Percentiles rank a stretch among this genome's conserved stretches.
These are phyloP conservation scores for Suillus subluteus DNA, from an alignment of 768 basidiomycete species.

Conservation along the genomic window DNA sequence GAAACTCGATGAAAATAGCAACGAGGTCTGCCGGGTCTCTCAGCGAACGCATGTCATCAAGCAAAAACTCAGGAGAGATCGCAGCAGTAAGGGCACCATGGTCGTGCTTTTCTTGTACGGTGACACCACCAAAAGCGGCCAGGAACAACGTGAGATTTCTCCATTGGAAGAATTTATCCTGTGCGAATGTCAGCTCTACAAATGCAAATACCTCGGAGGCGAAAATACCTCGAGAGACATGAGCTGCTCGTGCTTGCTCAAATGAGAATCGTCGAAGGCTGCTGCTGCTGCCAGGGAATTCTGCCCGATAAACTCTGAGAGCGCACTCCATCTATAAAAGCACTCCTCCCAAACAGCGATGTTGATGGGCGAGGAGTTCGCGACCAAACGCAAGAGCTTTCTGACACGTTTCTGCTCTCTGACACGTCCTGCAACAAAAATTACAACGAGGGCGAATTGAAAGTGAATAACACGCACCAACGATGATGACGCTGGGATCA, in stretches of 20 bases:
- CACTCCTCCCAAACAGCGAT: constrained; percentile 84
- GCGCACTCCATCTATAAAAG: constrained; percentile 71
- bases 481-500: constrained; percentile 68
- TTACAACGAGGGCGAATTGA: constrained; percentile 11
- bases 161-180: constrained; percentile 85
- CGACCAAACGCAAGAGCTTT: constrained; percentile 66
- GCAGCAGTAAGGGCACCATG: constrained; percentile 52
- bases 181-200: constrained; percentile 6
- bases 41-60: constrained; percentile 71
- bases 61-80: constrained; percentile 62
- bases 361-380: constrained; percentile 66
- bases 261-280: constrained; percentile 38
- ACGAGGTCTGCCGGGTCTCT: constrained; percentile 61
- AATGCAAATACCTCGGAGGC: neutral
- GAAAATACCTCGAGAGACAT: constrained; percentile 41
- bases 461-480: constrained; percentile 52
- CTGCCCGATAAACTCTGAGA: constrained; percentile 62
- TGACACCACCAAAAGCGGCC: constrained; percentile 71
- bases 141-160: constrained; percentile 82
- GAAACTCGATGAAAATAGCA: constrained; percentile 64
- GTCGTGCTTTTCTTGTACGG: constrained; percentile 56
- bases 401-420: constrained; percentile 82
- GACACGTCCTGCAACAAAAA: constrained; percentile 57
- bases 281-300: constrained; percentile 36
- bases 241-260: constrained; percentile 40